Percentiles rank a stretch among this genome's conserved stretches.
These are phyloP conservation scores for Aphanomyces euteiches DNA, from an alignment of 352 stramenopile species.

Conservation along the genomic window DNA sequence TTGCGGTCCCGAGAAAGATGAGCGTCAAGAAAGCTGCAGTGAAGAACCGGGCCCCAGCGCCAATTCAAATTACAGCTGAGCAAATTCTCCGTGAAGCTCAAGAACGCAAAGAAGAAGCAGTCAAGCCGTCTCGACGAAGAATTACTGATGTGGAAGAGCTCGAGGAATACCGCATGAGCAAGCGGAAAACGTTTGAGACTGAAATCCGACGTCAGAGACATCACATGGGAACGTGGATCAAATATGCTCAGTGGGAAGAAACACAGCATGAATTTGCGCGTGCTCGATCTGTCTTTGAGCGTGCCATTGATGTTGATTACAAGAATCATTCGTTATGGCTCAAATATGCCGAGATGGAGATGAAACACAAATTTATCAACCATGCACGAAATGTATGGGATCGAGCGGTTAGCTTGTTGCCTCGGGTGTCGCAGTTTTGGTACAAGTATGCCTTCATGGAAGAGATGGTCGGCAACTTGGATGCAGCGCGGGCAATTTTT, in stretches of 20 bases:
- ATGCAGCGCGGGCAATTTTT: conserved; percentile 93
- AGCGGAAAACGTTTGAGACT: conserved; percentile 93
- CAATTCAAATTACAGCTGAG: conserved; percentile 99
- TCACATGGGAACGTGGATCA: conserved; percentile 96
- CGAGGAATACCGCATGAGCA: conserved; percentile 88
- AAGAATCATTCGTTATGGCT: conserved; percentile 94
- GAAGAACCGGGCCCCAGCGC: conserved; percentile 97
- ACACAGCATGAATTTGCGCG: conserved; percentile 97
- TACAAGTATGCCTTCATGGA: conserved; percentile 99
- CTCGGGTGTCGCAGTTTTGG: conserved; percentile 97
- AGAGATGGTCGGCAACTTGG: conserved; percentile 96
- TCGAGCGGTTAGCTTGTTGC: conserved; percentile 92
- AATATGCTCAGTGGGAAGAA: conserved; percentile 99
- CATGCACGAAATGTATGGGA: conserved; percentile 96
- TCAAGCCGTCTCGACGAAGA: conserved; percentile 65
- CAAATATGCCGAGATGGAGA: conserved; percentile 99
- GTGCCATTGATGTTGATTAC: conserved; percentile 97
- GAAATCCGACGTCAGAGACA: conserved; percentile 94
- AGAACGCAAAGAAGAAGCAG: conserved; percentile 79
- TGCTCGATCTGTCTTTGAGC: conserved; percentile 96
- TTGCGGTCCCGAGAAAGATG: conserved; percentile 14
- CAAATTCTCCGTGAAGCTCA: conserved; percentile 96
- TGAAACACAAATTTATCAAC: conserved; percentile 99
- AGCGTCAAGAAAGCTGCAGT: conserved; percentile 77
- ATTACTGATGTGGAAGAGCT: conserved; percentile 91